A percentile compares a stretch with the other conserved stretches of the same genome.
Conservation (phyloP, 495 filamentous ascomycete genomes). For the Saxophila tyrrhenica region DNA sequence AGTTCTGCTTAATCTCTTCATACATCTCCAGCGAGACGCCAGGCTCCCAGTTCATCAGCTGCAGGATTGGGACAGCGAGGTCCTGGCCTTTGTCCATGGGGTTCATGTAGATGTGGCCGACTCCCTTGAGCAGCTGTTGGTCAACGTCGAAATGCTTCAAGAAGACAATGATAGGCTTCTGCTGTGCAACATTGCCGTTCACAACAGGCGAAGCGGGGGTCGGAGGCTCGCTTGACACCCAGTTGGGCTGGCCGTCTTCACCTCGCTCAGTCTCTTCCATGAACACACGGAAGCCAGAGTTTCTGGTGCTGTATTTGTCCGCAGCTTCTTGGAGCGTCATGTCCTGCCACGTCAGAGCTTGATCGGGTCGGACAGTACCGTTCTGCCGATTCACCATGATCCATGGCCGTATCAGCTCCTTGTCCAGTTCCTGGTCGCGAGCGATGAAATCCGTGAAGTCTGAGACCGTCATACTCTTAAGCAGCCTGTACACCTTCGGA, state of each 20-base stretch:
- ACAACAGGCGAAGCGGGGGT: conserved; percentile 10
- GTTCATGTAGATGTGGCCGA: conserved; percentile 73
- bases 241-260: conserved; percentile 54
- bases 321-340: conserved; percentile 76
- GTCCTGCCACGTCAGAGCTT: conserved; percentile 62
- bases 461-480: conserved; percentile 58
- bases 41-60: conserved; percentile 77
- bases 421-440: conserved; percentile 49
- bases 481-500: conserved; percentile 53
- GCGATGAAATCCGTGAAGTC: conserved; percentile 63
- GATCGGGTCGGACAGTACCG: conserved; percentile 85
- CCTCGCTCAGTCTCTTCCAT: conserved; percentile 58
- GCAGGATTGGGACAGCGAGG: conserved; percentile 64
- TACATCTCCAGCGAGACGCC: conserved; percentile 51
- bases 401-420: conserved; percentile 69
- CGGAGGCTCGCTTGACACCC: conserved; percentile 41
- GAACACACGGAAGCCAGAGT: conserved; percentile 71
- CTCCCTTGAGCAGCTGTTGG: conserved; percentile 60
- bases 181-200: conserved; percentile 19
- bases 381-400: conserved; percentile 98
- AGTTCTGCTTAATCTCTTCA: conserved; percentile 94
- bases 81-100: conserved; percentile 81
- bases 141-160: conserved; percentile 81
- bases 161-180: conserved; percentile 67
- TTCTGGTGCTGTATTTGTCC: conserved; percentile 55